Conservation (phyloP, 208 protist species). For the Endotrypanum monterogeii region DNA sequence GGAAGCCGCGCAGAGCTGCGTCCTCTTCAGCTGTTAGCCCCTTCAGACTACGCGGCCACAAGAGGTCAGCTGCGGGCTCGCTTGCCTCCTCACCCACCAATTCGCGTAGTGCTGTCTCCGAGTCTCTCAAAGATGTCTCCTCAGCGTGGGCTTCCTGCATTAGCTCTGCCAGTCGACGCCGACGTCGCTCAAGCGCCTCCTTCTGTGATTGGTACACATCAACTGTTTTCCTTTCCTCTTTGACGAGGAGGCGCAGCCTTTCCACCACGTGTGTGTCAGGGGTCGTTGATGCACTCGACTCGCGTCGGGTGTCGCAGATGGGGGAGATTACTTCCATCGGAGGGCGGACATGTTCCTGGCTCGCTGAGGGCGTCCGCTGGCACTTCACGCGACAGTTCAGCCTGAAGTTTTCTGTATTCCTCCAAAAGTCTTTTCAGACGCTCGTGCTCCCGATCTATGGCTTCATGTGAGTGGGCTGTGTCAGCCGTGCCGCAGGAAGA, state of each 20-base stretch:
- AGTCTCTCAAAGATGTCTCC: constrained; percentile 24
- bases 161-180: constrained; percentile 12
- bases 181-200: constrained; percentile 10
- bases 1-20: constrained; percentile 23
- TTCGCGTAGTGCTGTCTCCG: constrained; percentile 34
- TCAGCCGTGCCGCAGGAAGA: not conserved
- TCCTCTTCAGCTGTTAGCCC: constrained; percentile 53
- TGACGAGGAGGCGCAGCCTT: constrained; percentile 19
- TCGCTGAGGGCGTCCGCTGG: not conserved
- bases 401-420: not conserved
- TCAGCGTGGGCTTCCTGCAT: constrained; percentile 15
- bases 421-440: not conserved
- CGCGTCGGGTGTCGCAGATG: not conserved
- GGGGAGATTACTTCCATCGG: not conserved
- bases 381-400: not conserved
- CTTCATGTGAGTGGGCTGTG: not conserved
- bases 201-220: constrained; percentile 19
- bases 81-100: constrained; percentile 7
- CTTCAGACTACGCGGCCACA: constrained; percentile 39
- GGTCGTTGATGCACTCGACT: not conserved
- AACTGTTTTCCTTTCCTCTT: constrained; percentile 14
- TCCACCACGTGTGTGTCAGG: not conserved
- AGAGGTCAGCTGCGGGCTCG: constrained; percentile 9
- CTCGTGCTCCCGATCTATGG: not conserved
- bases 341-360: not conserved